phyloP scores from a whole-genome alignment of 495 filamentous ascomycete species.

The Penicillium salamii region DNA sequence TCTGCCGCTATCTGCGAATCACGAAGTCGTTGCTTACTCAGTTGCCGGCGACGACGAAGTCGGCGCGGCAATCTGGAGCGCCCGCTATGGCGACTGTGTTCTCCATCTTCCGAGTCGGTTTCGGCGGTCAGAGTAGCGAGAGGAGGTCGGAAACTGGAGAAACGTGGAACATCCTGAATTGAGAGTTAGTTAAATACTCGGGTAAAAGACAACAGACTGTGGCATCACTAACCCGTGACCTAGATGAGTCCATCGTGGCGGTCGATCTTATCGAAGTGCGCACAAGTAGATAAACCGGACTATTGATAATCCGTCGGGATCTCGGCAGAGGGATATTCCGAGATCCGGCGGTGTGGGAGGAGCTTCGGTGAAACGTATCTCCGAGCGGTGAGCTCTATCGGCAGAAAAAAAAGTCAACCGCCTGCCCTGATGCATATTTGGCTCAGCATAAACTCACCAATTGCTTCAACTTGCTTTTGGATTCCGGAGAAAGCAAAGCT shows the following conservation, averaged over 20 bases:
- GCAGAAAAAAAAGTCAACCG: conserved; percentile 16
- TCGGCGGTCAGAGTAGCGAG: neutral
- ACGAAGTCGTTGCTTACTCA: too few relatives aligned
- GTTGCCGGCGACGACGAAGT: too few relatives aligned
- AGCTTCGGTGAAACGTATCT: too few relatives aligned
- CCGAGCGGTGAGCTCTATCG: conserved; percentile 2
- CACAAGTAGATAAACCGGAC: conserved; percentile 8
- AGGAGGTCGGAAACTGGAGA: conserved; percentile 50
- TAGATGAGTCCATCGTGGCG: conserved; percentile 38
- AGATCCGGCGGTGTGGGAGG: too few relatives aligned
- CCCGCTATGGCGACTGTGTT: neutral
- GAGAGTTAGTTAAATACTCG: neutral
- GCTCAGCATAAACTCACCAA: conserved; percentile 1
- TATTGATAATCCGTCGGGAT: too few relatives aligned
- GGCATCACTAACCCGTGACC: conserved; percentile 29
- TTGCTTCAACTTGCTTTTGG: neutral
- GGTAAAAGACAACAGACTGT: neutral
- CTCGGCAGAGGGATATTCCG: too few relatives aligned
- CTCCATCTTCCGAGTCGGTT: neutral
- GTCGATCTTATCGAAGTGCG: conserved; percentile 11
- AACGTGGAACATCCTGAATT: conserved; percentile 56
- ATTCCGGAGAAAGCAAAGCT: neutral
- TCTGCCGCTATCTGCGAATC: too few relatives aligned
- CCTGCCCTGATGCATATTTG: neutral
- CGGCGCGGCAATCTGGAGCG: too few relatives aligned